A percentile compares a stretch with the other conserved stretches of the same genome.
phyloP scores from a whole-genome alignment of 179 eudicot genomes.

The Camellia oleifera region DNA sequence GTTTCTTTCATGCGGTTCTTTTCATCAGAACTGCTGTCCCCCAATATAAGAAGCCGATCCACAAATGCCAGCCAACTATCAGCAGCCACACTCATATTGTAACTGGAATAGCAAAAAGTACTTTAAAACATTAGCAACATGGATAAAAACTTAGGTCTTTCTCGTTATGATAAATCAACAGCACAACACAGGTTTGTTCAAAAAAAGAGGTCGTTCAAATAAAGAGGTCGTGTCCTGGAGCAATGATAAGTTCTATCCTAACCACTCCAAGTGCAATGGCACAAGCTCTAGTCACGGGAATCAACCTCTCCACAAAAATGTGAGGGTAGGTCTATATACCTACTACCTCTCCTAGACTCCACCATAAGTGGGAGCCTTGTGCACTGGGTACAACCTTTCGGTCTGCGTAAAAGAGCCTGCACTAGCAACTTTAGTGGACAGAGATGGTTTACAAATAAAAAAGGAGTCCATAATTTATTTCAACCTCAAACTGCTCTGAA shows the following conservation, averaged over 20 bases:
- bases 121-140: slow-evolving; percentile 10
- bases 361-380: too few relatives aligned
- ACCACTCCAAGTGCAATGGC: too few relatives aligned
- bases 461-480: background rate
- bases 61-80: slow-evolving; percentile 63
- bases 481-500: background rate
- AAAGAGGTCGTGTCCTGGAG: too few relatives aligned
- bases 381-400: too few relatives aligned
- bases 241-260: too few relatives aligned
- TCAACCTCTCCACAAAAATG: too few relatives aligned
- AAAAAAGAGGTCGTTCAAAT: background rate
- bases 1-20: slow-evolving; percentile 28
- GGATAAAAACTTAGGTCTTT: background rate
- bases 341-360: too few relatives aligned
- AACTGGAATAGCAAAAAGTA: slow-evolving; percentile 41
- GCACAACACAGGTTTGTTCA: background rate
- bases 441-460: background rate
- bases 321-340: too few relatives aligned
- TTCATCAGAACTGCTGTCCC: slow-evolving; percentile 34
- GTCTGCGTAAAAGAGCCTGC: background rate
- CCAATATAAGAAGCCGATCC: slow-evolving; percentile 64
- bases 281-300: too few relatives aligned
- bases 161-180: background rate
- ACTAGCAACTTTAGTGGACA: background rate
- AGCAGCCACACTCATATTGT: slow-evolving; percentile 58